Conservation (phyloP, 2,329 filamentous ascomycete genomes). For the Alternaria rosae region DNA sequence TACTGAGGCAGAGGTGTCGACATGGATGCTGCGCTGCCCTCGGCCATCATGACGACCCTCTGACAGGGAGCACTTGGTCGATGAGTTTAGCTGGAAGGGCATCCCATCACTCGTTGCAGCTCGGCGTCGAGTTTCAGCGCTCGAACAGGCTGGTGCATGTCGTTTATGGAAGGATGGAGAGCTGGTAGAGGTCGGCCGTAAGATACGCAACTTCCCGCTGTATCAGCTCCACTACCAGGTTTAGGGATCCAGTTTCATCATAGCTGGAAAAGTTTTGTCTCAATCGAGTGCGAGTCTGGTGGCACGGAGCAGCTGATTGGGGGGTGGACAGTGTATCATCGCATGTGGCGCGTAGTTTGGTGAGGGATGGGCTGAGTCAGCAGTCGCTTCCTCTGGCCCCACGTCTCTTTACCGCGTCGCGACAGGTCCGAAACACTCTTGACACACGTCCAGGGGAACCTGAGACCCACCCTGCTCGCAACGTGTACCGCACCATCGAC, state of each 20-base stretch:
- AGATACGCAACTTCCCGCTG: conserved; percentile 19
- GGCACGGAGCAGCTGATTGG: conserved; percentile 18
- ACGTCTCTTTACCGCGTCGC: conserved; percentile 24
- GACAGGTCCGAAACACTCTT: conserved; percentile 37
- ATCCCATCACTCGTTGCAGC: conserved; percentile 31
- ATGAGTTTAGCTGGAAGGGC: conserved; percentile 16
- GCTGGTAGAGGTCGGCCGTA: conserved; percentile 19
- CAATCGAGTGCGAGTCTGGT: neutral
- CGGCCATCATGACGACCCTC: conserved; percentile 13
- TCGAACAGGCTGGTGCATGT: conserved; percentile 32
- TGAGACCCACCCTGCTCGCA: conserved; percentile 29
- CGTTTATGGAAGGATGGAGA: conserved; percentile 27
- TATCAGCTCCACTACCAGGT: conserved; percentile 20
- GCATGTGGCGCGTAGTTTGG: conserved; percentile 17
- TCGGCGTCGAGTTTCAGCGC: conserved; percentile 37
- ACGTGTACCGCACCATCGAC: conserved; percentile 33
- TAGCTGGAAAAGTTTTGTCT: conserved; percentile 7
- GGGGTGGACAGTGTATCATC: conserved; percentile 1
- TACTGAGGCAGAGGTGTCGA: conserved; percentile 35
- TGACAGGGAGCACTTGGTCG: conserved; percentile 32
- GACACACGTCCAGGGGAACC: conserved; percentile 30
- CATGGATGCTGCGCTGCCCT: conserved; percentile 26
- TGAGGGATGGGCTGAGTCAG: conserved; percentile 20
- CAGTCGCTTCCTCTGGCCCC: conserved; percentile 15
- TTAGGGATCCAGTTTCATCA: conserved; percentile 10